Evolutionary conservation across 805 yeast species (phyloP).

Genomic region (Metschnikowia borealis): DNA sequence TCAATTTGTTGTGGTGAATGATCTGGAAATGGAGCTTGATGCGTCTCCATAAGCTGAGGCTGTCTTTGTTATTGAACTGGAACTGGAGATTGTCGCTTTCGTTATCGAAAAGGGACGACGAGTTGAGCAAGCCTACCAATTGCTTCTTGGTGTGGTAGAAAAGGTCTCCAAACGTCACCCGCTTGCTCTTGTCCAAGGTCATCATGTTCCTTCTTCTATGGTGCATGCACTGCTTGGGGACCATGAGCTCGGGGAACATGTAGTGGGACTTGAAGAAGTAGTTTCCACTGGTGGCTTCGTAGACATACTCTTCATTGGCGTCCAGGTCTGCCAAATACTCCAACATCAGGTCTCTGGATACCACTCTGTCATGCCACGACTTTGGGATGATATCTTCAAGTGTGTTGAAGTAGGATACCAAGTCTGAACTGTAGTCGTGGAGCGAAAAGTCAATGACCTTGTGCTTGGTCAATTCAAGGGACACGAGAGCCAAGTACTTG

Average conservation of each 20-base stretch:
- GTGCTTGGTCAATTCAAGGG: conserved; percentile 51
- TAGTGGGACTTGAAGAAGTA: conserved; percentile 5
- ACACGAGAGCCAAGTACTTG: conserved; percentile 54
- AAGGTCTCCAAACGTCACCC: conserved; percentile 21
- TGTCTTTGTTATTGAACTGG: conserved; percentile 28
- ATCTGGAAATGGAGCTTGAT: conserved; percentile 29
- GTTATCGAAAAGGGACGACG: conserved; percentile 28
- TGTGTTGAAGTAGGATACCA: conserved; percentile 35
- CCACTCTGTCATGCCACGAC: conserved; percentile 27
- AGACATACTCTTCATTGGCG: conserved; percentile 12
- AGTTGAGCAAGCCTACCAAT: conserved; percentile 19
- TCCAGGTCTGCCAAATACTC: conserved; percentile 10
- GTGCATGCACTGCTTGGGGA: conserved; percentile 9
- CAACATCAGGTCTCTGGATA: conserved; percentile 7
- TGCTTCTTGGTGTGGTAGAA: conserved; percentile 24
- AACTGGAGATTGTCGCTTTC: conserved; percentile 25
- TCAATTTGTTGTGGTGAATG: conserved; percentile 31
- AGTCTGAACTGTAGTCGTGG: conserved; percentile 43
- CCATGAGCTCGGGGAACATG: conserved; percentile 16
- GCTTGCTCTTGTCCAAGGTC: conserved; percentile 8
- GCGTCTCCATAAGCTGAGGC: conserved; percentile 34
- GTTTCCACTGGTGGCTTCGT: conserved; percentile 6
- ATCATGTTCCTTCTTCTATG: conserved; percentile 7
- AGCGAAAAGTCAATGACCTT: conserved; percentile 52
- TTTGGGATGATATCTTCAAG: conserved; percentile 29